Conservation (phyloP, 768 basidiomycete species). For the Lentinula lateritia region DNA sequence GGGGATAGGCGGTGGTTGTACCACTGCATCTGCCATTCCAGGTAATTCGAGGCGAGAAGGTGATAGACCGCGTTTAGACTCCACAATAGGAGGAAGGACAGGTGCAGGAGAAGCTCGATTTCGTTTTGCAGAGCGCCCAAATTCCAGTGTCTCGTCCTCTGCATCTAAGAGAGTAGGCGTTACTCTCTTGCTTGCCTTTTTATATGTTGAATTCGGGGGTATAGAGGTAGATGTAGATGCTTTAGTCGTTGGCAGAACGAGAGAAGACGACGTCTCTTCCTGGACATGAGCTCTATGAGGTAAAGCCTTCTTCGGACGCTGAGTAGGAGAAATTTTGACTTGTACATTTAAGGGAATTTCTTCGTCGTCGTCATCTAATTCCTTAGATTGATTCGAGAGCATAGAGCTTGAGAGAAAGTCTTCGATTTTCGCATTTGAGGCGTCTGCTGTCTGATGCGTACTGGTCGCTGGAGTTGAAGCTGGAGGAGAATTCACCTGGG, state of each 20-base stretch:
- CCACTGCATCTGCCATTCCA: constrained; percentile 9
- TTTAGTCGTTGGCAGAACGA: constrained; percentile 19
- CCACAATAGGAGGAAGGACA: constrained; percentile 21
- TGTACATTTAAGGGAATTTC: constrained; percentile 17
- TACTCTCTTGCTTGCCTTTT: constrained; percentile 20
- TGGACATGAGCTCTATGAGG: constrained; percentile 9
- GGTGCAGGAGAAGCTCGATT: constrained; percentile 18
- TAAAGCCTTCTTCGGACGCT: constrained; percentile 8
- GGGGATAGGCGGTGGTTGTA: constrained; percentile 14
- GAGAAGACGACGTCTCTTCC: constrained; percentile 11
- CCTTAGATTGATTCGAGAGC: constrained; percentile 13
- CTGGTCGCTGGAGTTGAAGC: not conserved
- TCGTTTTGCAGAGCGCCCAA: constrained; percentile 37
- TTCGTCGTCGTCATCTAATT: constrained; percentile 31
- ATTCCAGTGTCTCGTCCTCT: constrained; percentile 44
- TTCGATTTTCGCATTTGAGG: constrained; percentile 40
- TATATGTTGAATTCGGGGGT: constrained; percentile 11
- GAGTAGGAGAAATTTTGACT: constrained; percentile 18
- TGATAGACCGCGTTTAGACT: constrained; percentile 23
- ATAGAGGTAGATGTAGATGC: constrained; percentile 9
- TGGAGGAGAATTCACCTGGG: constrained; percentile 14
- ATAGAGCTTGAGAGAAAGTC: constrained; percentile 26
- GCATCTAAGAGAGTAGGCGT: constrained; percentile 20
- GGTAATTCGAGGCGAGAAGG: constrained; percentile 14
- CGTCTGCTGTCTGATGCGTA: constrained; percentile 5